Evolutionary conservation across 176 grass and related monocot genomes (phyloP).

Genomic region (Triticum turgidum): DNA sequence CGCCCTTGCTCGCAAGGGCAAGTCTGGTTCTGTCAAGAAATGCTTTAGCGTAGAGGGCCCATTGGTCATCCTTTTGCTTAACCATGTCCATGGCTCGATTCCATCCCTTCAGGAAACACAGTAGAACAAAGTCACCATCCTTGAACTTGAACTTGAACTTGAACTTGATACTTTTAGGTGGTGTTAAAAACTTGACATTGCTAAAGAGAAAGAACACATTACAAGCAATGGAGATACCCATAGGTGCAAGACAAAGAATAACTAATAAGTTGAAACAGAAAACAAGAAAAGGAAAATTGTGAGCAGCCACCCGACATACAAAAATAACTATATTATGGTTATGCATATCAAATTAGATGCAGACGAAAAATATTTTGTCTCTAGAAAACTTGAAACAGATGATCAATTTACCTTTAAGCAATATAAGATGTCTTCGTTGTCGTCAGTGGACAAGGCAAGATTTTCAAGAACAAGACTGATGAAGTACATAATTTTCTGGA

Average conservation of each 20-base stretch:
- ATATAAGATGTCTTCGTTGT: slow-evolving; percentile 95
- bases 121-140: slow-evolving; percentile 23
- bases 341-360: slow-evolving; percentile 11
- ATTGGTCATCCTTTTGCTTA: slow-evolving; percentile 71
- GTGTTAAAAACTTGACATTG: not conserved
- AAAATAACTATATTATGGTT: slow-evolving; percentile 14
- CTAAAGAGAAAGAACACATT: not conserved
- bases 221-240: not conserved
- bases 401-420: slow-evolving; percentile 74
- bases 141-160: not conserved
- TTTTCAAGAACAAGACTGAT: slow-evolving; percentile 95
- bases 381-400: slow-evolving; percentile 17
- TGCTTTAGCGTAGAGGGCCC: slow-evolving; percentile 93
- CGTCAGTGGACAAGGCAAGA: slow-evolving; percentile 82
- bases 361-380: not conserved
- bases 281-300: not conserved
- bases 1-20: slow-evolving; percentile 84
- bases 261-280: not conserved
- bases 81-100: slow-evolving; percentile 75
- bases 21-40: slow-evolving; percentile 95
- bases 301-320: not conserved
- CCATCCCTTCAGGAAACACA: slow-evolving; percentile 79
- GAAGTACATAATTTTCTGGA: slow-evolving; percentile 98
- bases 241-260: slow-evolving; percentile 5
- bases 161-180: not conserved